Percentiles rank a stretch among this genome's conserved stretches.
These are phyloP conservation scores for Aspergillus nomiae DNA, from an alignment of 2,329 filamentous ascomycete species.

Conservation along the genomic window DNA sequence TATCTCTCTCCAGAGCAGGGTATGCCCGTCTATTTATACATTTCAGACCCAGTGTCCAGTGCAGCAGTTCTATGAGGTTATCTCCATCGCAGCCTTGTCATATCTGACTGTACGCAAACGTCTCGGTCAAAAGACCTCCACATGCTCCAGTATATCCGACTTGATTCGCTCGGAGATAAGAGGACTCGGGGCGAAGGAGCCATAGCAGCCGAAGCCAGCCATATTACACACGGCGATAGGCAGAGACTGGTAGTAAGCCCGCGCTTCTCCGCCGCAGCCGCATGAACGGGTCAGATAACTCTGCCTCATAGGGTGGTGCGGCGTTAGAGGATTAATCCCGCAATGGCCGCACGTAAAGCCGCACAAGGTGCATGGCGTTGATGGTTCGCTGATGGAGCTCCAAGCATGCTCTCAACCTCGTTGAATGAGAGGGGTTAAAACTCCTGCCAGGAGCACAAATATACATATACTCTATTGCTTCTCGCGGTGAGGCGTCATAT, in stretches of 20 bases:
- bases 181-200: background rate
- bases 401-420: background rate
- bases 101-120: background rate
- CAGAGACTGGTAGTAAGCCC: background rate
- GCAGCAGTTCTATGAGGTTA: conserved; percentile 4
- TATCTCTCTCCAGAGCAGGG: conserved; percentile 1
- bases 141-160: background rate
- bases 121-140: background rate
- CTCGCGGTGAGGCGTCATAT: background rate
- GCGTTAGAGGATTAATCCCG: conserved; percentile 13
- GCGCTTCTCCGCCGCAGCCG: conserved; percentile 19
- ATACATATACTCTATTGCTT: background rate
- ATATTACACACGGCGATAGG: background rate
- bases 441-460: background rate
- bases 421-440: conserved; percentile 8
- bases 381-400: background rate
- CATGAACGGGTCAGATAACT: background rate
- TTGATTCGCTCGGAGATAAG: conserved; percentile 8
- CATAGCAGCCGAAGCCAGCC: background rate
- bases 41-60: background rate
- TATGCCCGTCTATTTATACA: conserved; percentile 21
- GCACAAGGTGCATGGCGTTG: conserved; percentile 8
- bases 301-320: conserved; percentile 10
- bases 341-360: conserved; percentile 14
- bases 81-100: conserved; percentile 6